Evolutionary conservation across 306 rosid genomes (phyloP).

Genomic region (Oemleria cerasiformis): DNA sequence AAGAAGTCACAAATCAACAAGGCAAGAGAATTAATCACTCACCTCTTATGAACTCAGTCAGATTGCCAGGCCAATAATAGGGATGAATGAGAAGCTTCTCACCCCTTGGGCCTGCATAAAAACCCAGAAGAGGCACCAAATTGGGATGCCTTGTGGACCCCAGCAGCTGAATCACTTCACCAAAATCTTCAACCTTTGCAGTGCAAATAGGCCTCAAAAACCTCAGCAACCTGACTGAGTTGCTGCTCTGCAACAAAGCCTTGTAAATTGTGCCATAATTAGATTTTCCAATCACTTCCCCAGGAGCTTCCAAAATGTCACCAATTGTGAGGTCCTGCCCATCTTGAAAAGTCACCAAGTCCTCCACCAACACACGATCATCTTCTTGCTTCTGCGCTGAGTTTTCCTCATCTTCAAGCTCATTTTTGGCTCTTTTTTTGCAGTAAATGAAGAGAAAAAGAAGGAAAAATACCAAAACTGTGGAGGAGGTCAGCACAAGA

Average conservation of each 20-base stretch:
- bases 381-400: slow-evolving; percentile 37
- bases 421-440: slow-evolving; percentile 33
- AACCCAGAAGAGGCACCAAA: slow-evolving; percentile 88
- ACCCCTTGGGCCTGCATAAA: slow-evolving; percentile 88
- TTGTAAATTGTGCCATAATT: slow-evolving; percentile 80
- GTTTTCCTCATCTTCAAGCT: slow-evolving; percentile 53
- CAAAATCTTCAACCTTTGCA: slow-evolving; percentile 54
- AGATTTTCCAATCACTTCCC: slow-evolving; percentile 95
- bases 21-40: background rate
- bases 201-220: slow-evolving; percentile 83
- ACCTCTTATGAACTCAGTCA: slow-evolving; percentile 83
- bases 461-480: slow-evolving; percentile 37
- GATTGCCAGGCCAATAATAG: slow-evolving; percentile 62
- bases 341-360: slow-evolving; percentile 59
- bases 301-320: slow-evolving; percentile 93
- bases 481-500: slow-evolving; percentile 35
- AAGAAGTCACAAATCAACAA: background rate
- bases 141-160: slow-evolving; percentile 71
- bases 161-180: slow-evolving; percentile 51
- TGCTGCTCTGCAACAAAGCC: slow-evolving; percentile 72
- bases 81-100: slow-evolving; percentile 97
- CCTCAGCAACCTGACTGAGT: slow-evolving; percentile 67
- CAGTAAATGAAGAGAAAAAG: slow-evolving; percentile 40
- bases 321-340: slow-evolving; percentile 70
- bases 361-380: slow-evolving; percentile 42